These are phyloP conservation scores for Blastobotrys peoriensis DNA, from an alignment of 805 yeast genomes.

Conservation along the genomic window DNA sequence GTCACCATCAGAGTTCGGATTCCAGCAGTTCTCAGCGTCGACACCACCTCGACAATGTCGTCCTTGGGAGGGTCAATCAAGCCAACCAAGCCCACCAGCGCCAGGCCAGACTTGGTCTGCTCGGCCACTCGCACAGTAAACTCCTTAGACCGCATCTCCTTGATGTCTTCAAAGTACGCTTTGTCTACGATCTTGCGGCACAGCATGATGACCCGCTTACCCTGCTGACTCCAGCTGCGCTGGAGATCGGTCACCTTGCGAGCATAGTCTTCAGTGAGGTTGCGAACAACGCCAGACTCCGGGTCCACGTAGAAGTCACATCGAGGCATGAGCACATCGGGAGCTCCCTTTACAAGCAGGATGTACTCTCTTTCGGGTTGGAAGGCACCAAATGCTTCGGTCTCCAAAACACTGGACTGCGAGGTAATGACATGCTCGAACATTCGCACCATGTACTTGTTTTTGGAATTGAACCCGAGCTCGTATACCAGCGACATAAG, in stretches of 20 bases:
- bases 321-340: conserved; percentile 42
- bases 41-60: conserved; percentile 40
- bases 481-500: conserved; percentile 14
- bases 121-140: background rate
- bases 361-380: background rate
- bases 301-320: conserved; percentile 37
- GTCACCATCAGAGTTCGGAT: conserved; percentile 46
- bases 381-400: background rate
- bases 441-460: conserved; percentile 28
- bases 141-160: background rate
- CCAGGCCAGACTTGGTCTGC: conserved; percentile 32
- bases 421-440: background rate
- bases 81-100: conserved; percentile 42
- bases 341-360: conserved; percentile 50
- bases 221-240: background rate
- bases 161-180: background rate
- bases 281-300: conserved; percentile 19
- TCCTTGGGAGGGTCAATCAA: conserved; percentile 46
- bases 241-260: background rate
- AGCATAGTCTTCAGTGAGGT: background rate
- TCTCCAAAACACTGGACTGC: background rate
- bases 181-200: background rate
- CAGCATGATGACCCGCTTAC: conserved; percentile 7
- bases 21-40: conserved; percentile 41
- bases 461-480: conserved; percentile 37